phyloP scores from a whole-genome alignment of 768 basidiomycete species.

The Tricholoma terreum region DNA sequence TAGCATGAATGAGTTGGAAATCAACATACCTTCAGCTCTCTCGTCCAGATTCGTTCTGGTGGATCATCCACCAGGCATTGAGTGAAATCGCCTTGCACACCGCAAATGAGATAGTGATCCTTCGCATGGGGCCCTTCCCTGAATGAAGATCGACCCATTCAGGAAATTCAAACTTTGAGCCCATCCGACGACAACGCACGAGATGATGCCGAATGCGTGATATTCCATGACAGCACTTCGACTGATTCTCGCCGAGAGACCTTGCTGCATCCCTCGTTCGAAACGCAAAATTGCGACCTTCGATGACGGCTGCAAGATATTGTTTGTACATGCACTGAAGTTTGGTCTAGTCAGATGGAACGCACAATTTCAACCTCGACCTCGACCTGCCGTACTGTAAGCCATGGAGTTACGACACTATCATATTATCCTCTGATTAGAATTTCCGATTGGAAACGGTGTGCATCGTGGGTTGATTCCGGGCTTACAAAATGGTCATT shows the following conservation, averaged over 20 bases:
- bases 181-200: constrained; percentile 33
- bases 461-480: too few relatives aligned
- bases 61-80: constrained; percentile 65
- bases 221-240: constrained; percentile 76
- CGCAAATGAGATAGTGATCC: constrained; percentile 79
- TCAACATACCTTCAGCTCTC: constrained; percentile 66
- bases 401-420: constrained; percentile 73
- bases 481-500: constrained; percentile 74
- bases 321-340: constrained; percentile 5
- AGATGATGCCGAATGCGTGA: constrained; percentile 78
- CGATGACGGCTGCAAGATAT: constrained; percentile 55
- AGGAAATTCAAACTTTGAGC: constrained; percentile 20
- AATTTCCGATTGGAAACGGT: neutral
- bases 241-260: constrained; percentile 69
- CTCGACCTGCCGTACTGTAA: constrained; percentile 66
- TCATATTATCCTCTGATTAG: constrained; percentile 5
- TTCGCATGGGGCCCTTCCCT: constrained; percentile 73
- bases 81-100: constrained; percentile 82
- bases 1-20: constrained; percentile 2
- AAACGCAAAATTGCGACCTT: constrained; percentile 80
- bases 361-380: constrained; percentile 76
- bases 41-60: constrained; percentile 72
- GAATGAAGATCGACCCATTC: constrained; percentile 5
- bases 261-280: constrained; percentile 82
- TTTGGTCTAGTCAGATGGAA: constrained; percentile 6